phyloP scores from a whole-genome alignment of 768 basidiomycete species.

The Saitozyma podzolica region DNA sequence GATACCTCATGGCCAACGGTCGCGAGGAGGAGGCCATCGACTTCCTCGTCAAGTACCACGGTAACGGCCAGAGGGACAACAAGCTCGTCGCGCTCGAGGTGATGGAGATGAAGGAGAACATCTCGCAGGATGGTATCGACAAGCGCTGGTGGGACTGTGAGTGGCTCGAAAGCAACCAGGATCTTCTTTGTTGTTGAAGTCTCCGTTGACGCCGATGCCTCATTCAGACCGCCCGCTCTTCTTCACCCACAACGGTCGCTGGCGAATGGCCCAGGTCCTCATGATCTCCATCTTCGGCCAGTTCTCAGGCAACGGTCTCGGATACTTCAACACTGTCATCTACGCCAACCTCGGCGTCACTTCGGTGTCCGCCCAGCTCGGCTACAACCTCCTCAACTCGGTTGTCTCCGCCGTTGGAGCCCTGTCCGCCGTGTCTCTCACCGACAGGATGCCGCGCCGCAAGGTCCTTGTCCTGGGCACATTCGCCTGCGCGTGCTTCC shows the following conservation, averaged over 20 bases:
- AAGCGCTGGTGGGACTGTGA: background rate
- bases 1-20: slow-evolving; percentile 39
- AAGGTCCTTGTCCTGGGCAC: background rate
- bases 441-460: background rate
- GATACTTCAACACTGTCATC: slow-evolving; percentile 1
- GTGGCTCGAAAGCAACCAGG: slow-evolving; percentile 2
- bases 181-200: background rate
- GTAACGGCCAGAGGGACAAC: slow-evolving; percentile 50
- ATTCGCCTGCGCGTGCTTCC: background rate
- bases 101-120: slow-evolving; percentile 26
- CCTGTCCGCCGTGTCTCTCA: background rate
- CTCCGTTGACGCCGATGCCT: background rate
- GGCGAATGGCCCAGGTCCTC: background rate
- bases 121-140: slow-evolving; percentile 2
- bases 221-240: background rate
- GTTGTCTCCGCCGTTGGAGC: background rate
- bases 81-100: slow-evolving; percentile 52
- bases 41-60: slow-evolving; percentile 51
- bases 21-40: slow-evolving; percentile 46
- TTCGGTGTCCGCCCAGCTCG: background rate
- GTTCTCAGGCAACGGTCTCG: background rate
- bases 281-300: slow-evolving; percentile 2
- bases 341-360: background rate
- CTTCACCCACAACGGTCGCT: background rate
- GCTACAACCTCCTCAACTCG: background rate